A percentile compares a stretch with the other conserved stretches of the same genome.
phyloP scores from a whole-genome alignment of 169 alveolate species.

The Plasmodium gallinaceum region DNA sequence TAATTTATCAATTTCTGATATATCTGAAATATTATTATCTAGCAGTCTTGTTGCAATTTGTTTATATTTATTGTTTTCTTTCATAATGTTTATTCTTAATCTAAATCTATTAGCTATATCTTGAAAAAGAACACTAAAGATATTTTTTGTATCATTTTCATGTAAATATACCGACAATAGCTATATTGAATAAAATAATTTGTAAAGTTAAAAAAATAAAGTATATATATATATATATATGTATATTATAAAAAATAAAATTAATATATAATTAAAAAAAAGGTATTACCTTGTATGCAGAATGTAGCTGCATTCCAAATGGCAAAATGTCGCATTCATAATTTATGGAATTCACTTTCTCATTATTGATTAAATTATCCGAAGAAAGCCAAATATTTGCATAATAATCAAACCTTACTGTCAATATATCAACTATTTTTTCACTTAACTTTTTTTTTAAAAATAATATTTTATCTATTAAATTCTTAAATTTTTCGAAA shows the following conservation, averaged over 20 bases:
- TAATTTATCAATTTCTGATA: constrained; percentile 35
- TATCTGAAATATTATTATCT: constrained; percentile 3
- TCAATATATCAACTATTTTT: constrained; percentile 36
- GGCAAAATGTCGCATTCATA: constrained; percentile 53
- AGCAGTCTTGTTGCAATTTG: constrained; percentile 8
- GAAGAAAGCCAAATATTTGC: constrained; percentile 37
- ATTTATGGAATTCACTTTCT: constrained; percentile 16
- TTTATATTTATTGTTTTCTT: constrained; percentile 26
- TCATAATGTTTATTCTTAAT: constrained; percentile 27
- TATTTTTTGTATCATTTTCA: constrained; percentile 26
- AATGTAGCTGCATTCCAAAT: constrained; percentile 41
- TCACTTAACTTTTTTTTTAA: constrained; percentile 21
- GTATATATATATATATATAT: background rate
- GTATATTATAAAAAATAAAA: background rate
- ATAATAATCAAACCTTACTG: constrained; percentile 41
- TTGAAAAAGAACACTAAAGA: constrained; percentile 30
- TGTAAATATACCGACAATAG: constrained; percentile 15
- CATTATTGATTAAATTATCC: constrained; percentile 29
- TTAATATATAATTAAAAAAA: too few species aligned
- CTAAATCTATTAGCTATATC: constrained; percentile 43
- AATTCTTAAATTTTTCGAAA: constrained; percentile 13
- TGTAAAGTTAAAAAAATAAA: background rate
- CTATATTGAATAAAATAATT: background rate
- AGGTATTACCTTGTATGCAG: constrained; percentile 35
- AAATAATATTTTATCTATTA: constrained; percentile 12